Percentiles rank a stretch among this genome's conserved stretches.
Evolutionary conservation across 2,329 filamentous ascomycete genomes (phyloP).

Genomic region (Macrophomina phaseolina): DNA sequence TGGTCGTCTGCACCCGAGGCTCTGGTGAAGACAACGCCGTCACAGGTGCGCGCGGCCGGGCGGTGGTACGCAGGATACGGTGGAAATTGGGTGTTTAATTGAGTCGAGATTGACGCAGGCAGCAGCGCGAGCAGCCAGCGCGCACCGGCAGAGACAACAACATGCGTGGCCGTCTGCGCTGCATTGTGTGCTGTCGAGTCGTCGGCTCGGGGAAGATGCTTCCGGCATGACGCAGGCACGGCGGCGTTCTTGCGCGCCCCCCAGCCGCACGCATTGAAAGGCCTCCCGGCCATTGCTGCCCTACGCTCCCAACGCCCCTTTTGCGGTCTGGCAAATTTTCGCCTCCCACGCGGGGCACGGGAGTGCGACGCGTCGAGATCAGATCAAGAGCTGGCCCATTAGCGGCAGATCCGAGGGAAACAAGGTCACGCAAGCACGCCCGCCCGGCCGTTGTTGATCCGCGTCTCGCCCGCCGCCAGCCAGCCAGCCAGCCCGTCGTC

Average conservation of each 20-base stretch:
- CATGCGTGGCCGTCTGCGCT: neutral
- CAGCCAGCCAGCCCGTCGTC: neutral
- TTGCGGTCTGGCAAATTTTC: constrained; percentile 15
- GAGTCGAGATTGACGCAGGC: neutral
- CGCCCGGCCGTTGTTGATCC: constrained; percentile 14
- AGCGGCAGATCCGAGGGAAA: constrained; percentile 8
- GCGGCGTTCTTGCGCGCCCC: constrained; percentile 4
- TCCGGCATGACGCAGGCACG: constrained; percentile 25
- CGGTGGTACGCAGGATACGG: constrained; percentile 13
- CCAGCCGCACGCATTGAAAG: neutral
- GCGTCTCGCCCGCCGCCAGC: neutral
- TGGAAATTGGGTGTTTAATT: constrained; percentile 20
- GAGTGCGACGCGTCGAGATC: constrained; percentile 7
- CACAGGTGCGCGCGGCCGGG: constrained; percentile 1
- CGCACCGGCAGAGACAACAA: neutral
- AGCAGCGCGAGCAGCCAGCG: constrained; percentile 1
- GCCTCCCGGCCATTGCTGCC: constrained; percentile 1
- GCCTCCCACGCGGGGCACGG: constrained; percentile 1
- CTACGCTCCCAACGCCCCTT: constrained; percentile 15
- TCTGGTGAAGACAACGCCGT: constrained; percentile 12
- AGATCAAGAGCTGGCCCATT: constrained; percentile 18
- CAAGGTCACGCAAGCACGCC: constrained; percentile 17
- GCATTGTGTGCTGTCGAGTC: neutral
- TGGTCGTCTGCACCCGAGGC: constrained; percentile 19
- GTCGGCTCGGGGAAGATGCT: constrained; percentile 17